Evolutionary conservation across 108 stramenopile genomes (phyloP).

Genomic region (Nitzschia putrida): DNA sequence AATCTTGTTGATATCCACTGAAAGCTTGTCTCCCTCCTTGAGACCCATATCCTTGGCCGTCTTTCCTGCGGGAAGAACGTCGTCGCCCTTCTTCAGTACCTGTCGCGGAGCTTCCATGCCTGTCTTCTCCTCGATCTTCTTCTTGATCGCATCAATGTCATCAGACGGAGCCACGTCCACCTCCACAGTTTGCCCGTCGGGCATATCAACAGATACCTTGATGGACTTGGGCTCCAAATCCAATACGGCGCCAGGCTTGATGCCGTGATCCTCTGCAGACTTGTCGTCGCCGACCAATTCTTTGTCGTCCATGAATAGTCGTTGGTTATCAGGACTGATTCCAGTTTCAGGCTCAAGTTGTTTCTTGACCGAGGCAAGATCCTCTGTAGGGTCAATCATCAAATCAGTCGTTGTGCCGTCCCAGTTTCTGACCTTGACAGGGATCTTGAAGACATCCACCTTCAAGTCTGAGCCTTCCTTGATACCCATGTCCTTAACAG

Average conservation of each 20-base stretch:
- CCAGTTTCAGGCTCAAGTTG: slow-evolving; percentile 25
- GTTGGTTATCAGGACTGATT: slow-evolving; percentile 26
- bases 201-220: slow-evolving; percentile 4
- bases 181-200: slow-evolving; percentile 13
- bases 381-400: slow-evolving; percentile 19
- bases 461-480: slow-evolving; percentile 10
- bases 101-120: slow-evolving; percentile 22
- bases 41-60: slow-evolving; percentile 25
- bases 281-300: slow-evolving; percentile 15
- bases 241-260: slow-evolving; percentile 16
- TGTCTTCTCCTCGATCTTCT: slow-evolving; percentile 19
- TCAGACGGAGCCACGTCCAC: slow-evolving; percentile 19
- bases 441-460: slow-evolving; percentile 25
- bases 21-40: slow-evolving; percentile 10
- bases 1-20: slow-evolving; percentile 26
- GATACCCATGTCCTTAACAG: slow-evolving; percentile 14
- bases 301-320: slow-evolving; percentile 2
- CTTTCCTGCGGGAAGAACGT: slow-evolving; percentile 12
- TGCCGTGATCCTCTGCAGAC: slow-evolving; percentile 1
- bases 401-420: slow-evolving; percentile 9
- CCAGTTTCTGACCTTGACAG: slow-evolving; percentile 18
- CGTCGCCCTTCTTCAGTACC: slow-evolving; percentile 19
- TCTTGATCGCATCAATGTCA: slow-evolving; percentile 19
- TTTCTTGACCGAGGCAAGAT: slow-evolving; percentile 15
- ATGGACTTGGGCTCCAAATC: slow-evolving; percentile 28